Base-by-base conservation (phyloP, 2,329 filamentous ascomycete species). In the Pestalotiopsis sp. region DNA sequence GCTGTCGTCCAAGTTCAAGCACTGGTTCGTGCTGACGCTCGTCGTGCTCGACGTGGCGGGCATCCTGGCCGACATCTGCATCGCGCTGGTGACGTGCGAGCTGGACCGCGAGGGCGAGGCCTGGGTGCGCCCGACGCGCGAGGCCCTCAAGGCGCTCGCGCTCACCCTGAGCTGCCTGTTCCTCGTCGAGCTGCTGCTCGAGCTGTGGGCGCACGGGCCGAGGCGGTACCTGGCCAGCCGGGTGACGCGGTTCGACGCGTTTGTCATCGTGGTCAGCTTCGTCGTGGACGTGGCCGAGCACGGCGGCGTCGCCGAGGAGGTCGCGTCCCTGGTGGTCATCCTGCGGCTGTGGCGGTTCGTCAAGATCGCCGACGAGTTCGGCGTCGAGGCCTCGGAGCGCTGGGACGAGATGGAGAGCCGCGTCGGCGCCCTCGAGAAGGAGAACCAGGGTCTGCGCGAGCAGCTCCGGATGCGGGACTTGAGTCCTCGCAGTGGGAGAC, bases 301-400 rank as follows among this genome's bases (percentile, higher is more conserved):
- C 49, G 90, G 90, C 59, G 31, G 36, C 36, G 78, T 87, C 1
- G 78, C 88, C 5, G 88, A 90, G 77, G 88, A 92, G 74, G 87
- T 91, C 61, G 89, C 86, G 1, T 91, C 89, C 0, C 81, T 93
- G n/a, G 85, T 93, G 63, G 84, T 93, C 36, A 83, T 92, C 4
- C 80, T 93, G 59, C 87, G 91, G 66, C 81, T 93, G 3, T 92
- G 90, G 88, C 85, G 91, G 17, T 85, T 93, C 59, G 88, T 92
- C 76, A 92, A 92, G 81, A 91, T 92, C 65, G 87, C 91, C 6
- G 89, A 93, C 74, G 91, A 93, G 78, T 83, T 92, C 70, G 87
- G 86, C 38, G 84, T 90, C 6, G 89, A 89, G 9, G 89, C 89
- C 1, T 80, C 87, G 45, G 90, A 92, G 78, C 83, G 89, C 75